A percentile compares a stretch with the other conserved stretches of the same genome.
Evolutionary conservation across 1,284 basidiomycete genomes (phyloP).

Genomic region (Crucibulum cyathiforme): DNA sequence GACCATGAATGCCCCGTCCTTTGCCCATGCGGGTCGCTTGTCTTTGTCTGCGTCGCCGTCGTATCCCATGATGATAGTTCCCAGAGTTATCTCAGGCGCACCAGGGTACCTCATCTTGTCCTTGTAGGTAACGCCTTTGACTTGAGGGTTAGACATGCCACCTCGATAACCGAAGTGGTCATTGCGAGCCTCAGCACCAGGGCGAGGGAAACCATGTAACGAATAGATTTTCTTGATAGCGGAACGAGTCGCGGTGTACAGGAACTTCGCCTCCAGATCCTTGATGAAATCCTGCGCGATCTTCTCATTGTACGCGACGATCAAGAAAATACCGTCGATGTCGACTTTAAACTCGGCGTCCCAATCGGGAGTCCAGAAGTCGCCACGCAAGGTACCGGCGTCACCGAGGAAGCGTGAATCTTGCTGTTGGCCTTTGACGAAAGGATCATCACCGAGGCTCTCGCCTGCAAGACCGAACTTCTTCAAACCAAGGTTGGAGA

Average conservation of each 20-base stretch:
- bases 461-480: slow-evolving; percentile 8
- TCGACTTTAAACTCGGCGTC: slow-evolving; percentile 14
- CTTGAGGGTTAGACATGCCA: slow-evolving; percentile 21
- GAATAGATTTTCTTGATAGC: slow-evolving; percentile 14
- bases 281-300: slow-evolving; percentile 12
- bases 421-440: slow-evolving; percentile 17
- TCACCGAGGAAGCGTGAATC: slow-evolving; percentile 21
- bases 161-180: slow-evolving; percentile 7
- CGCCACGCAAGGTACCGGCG: slow-evolving; percentile 11
- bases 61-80: slow-evolving; percentile 26
- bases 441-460: slow-evolving; percentile 15
- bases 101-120: slow-evolving; percentile 7
- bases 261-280: slow-evolving; percentile 16
- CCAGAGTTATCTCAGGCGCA: slow-evolving; percentile 11
- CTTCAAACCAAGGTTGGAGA: slow-evolving; percentile 10
- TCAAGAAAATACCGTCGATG: slow-evolving; percentile 22
- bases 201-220: slow-evolving; percentile 12
- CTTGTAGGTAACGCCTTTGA: slow-evolving; percentile 10
- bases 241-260: slow-evolving; percentile 1
- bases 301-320: slow-evolving; percentile 12
- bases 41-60: slow-evolving; percentile 22
- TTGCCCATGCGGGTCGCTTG: slow-evolving; percentile 23
- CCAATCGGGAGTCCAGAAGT: slow-evolving; percentile 18
- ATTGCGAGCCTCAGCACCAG: slow-evolving; percentile 3
- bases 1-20: slow-evolving; percentile 30